Conservation (phyloP, 1,139 yeast species). For the Geotrichum australiense region DNA sequence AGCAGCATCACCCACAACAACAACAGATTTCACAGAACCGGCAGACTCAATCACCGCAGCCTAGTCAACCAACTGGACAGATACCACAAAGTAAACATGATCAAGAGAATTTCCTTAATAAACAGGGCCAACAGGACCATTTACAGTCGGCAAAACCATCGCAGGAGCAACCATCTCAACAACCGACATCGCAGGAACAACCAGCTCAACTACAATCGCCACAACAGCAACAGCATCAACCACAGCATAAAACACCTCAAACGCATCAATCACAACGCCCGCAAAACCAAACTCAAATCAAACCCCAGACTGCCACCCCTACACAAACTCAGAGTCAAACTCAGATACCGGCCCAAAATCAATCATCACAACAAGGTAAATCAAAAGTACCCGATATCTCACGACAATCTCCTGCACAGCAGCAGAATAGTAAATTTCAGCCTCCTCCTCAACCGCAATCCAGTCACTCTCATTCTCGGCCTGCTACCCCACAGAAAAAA, state of each 20-base stretch:
- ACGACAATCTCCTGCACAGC: background rate
- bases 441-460: background rate
- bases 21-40: conserved; percentile 1
- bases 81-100: too few species aligned
- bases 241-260: background rate
- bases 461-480: background rate
- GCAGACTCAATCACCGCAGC: background rate
- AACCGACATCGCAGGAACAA: background rate
- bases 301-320: background rate
- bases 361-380: background rate
- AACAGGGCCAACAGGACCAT: conserved; percentile 1
- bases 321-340: background rate
- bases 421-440: background rate
- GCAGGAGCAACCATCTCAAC: background rate
- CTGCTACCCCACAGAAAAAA: conserved; percentile 3
- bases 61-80: background rate
- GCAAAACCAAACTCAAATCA: background rate
- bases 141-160: background rate
- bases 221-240: background rate
- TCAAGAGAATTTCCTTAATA: background rate
- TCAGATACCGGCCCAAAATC: background rate
- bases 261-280: conserved; percentile 1
- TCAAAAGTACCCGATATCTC: background rate
- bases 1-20: conserved; percentile 4
- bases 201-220: background rate